A percentile compares a stretch with the other conserved stretches of the same genome.
Conservation (phyloP, 768 basidiomycete species). For the Phanerochaete carnosa region DNA sequence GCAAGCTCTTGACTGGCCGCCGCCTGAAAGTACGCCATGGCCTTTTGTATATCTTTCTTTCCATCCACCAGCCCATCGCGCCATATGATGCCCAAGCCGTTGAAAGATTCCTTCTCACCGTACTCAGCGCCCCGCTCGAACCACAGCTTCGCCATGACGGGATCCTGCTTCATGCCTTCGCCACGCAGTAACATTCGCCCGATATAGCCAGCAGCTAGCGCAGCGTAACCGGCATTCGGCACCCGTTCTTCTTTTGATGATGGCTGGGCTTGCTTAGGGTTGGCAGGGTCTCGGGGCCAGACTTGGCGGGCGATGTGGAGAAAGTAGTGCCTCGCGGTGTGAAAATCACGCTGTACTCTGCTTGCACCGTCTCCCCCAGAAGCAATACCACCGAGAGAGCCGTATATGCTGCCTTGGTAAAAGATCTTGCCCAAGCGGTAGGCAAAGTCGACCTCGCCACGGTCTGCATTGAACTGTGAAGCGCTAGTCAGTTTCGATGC, state of each 20-base stretch:
- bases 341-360: slow-evolving; percentile 77
- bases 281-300: slow-evolving; percentile 81
- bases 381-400: slow-evolving; percentile 69
- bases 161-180: slow-evolving; percentile 83
- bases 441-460: slow-evolving; percentile 85
- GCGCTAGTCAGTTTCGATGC: slow-evolving; percentile 2
- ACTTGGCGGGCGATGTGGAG: slow-evolving; percentile 74
- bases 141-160: slow-evolving; percentile 83
- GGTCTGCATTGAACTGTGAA: slow-evolving; percentile 87
- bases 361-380: slow-evolving; percentile 94
- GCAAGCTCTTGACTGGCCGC: slow-evolving; percentile 88
- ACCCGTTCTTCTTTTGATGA: slow-evolving; percentile 23
- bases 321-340: slow-evolving; percentile 80
- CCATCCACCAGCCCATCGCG: slow-evolving; percentile 80
- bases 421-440: slow-evolving; percentile 93
- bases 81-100: slow-evolving; percentile 89
- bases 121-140: slow-evolving; percentile 81
- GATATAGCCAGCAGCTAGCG: slow-evolving; percentile 81
- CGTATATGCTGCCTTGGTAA: slow-evolving; percentile 93
- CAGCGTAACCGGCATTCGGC: slow-evolving; percentile 50
- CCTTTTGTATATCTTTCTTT: slow-evolving; percentile 60
- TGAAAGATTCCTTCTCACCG: slow-evolving; percentile 85
- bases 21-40: slow-evolving; percentile 61
- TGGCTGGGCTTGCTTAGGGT: slow-evolving; percentile 36
- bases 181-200: slow-evolving; percentile 94